Conservation (phyloP, 495 filamentous ascomycete species). For the Hypoxylon fuscum region DNA sequence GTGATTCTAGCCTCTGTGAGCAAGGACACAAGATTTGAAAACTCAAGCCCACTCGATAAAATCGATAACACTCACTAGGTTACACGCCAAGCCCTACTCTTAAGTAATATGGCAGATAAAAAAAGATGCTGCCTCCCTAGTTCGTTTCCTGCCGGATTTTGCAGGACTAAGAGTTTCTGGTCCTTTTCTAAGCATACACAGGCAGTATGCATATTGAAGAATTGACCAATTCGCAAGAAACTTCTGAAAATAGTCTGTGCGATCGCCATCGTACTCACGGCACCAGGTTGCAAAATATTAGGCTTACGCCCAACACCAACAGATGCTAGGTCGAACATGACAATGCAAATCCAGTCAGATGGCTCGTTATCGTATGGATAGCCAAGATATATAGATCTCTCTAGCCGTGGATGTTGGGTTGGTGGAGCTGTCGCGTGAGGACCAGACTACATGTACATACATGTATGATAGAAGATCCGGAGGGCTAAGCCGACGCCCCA, state of each 20-base stretch:
- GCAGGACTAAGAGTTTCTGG: too few species aligned
- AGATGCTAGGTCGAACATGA: background rate
- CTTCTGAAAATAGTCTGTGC: background rate
- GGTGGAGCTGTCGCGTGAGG: conserved; percentile 5
- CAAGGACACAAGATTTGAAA: background rate
- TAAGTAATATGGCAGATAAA: too few species aligned
- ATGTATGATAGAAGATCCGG: background rate
- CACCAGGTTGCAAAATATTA: background rate
- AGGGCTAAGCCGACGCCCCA: background rate
- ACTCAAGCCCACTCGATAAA: too few species aligned
- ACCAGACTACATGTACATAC: too few species aligned
- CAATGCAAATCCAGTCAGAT: background rate
- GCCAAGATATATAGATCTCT: background rate
- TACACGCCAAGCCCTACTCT: too few species aligned
- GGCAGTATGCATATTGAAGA: background rate
- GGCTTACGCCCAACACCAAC: background rate
- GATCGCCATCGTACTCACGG: background rate
- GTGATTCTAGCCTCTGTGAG: background rate
- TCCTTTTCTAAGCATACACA: too few species aligned
- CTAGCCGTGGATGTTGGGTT: background rate
- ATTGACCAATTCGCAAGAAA: background rate
- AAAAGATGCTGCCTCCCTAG: too few species aligned
- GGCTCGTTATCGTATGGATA: background rate
- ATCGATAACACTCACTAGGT: too few species aligned
- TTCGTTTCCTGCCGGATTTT: too few species aligned